A percentile compares a stretch with the other conserved stretches of the same genome.
Evolutionary conservation across 148 eudicot species (phyloP).

Genomic region (Rhododendron williamsianum): DNA sequence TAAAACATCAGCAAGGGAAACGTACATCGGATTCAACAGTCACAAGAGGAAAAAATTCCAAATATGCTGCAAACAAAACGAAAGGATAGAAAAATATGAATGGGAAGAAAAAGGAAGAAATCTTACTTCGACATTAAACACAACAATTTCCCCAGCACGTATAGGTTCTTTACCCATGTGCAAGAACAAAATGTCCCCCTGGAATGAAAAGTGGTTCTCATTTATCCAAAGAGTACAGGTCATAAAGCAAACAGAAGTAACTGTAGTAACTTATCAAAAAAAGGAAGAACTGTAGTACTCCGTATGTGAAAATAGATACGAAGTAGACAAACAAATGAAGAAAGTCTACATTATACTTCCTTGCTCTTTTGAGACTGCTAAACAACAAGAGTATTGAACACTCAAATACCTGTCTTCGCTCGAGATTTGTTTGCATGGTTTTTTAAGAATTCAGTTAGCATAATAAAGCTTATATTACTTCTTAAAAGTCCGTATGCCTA

Average conservation of each 20-base stretch:
- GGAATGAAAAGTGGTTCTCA: constrained; percentile 9
- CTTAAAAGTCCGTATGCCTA: not conserved
- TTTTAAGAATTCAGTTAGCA: not conserved
- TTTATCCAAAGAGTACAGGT: not conserved
- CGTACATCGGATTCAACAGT: not conserved
- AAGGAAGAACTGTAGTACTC: too few relatives aligned
- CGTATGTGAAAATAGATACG: not conserved
- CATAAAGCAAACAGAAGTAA: not conserved
- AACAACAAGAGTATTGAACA: not conserved
- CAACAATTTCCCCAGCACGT: constrained; percentile 83
- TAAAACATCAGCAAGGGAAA: not conserved
- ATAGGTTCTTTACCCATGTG: constrained; percentile 71
- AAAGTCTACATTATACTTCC: not conserved
- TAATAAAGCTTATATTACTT: not conserved
- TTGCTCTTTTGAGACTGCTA: not conserved
- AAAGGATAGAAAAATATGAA: not conserved
- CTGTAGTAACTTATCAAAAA: not conserved
- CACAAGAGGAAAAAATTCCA: not conserved
- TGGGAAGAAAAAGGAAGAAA: constrained; percentile 5
- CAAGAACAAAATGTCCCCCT: constrained; percentile 85
- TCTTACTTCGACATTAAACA: constrained; percentile 75
- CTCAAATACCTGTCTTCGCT: not conserved
- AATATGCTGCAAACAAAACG: not conserved
- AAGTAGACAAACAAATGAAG: not conserved
- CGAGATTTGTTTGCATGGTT: not conserved